Evolutionary conservation across 306 rosid species (phyloP).

Genomic region (Ormosia semicastrata): DNA sequence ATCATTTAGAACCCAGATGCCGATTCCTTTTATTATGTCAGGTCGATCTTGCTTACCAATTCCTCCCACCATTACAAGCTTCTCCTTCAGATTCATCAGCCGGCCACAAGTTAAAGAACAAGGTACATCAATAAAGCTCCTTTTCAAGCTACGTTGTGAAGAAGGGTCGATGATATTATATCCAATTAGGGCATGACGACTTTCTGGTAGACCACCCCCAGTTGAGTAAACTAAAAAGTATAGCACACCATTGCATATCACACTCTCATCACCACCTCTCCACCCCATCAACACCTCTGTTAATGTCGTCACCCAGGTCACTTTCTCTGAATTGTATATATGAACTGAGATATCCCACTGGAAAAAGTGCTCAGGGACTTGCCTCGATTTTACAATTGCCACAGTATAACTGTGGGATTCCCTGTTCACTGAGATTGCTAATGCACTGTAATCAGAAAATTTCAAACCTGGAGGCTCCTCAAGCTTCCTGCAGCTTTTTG

Average conservation of each 20-base stretch:
- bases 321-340: conserved; percentile 57
- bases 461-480: conserved; percentile 65
- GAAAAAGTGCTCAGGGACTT: conserved; percentile 74
- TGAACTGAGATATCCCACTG: conserved; percentile 82
- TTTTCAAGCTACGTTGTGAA: conserved; percentile 52
- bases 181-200: conserved; percentile 68
- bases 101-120: conserved; percentile 93
- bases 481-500: conserved; percentile 53
- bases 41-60: conserved; percentile 77
- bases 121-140: conserved; percentile 71
- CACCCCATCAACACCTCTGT: conserved; percentile 82
- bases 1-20: conserved; percentile 83
- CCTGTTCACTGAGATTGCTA: conserved; percentile 68
- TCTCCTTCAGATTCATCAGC: conserved; percentile 83
- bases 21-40: conserved; percentile 92
- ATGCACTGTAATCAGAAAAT: conserved; percentile 75
- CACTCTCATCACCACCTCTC: conserved; percentile 96
- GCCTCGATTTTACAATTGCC: conserved; percentile 78
- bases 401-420: conserved; percentile 50
- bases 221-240: conserved; percentile 81
- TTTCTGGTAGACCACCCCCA: conserved; percentile 55
- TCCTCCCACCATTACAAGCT: conserved; percentile 98
- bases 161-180: conserved; percentile 54
- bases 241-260: conserved; percentile 78
- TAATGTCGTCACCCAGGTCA: conserved; percentile 58